Percentiles rank a stretch among this genome's conserved stretches.
These are phyloP conservation scores for Arabis alpina DNA, from an alignment of 345 rosid genomes.

Conservation along the genomic window DNA sequence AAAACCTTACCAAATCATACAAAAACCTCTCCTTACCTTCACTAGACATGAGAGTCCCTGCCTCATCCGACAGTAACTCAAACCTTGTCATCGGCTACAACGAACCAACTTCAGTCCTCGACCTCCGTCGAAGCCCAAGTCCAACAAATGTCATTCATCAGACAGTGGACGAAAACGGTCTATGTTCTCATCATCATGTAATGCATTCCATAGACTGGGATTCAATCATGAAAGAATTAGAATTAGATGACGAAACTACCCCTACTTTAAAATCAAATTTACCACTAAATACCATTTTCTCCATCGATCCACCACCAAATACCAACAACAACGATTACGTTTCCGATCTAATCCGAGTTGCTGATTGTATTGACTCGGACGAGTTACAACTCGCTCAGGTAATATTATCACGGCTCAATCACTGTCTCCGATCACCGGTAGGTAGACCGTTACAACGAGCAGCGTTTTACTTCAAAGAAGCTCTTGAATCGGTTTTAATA, in stretches of 20 bases:
- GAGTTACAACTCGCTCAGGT: slow-evolving; percentile 75
- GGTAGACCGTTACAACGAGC: slow-evolving; percentile 89
- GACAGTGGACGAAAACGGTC: slow-evolving; percentile 41
- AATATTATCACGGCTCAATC: slow-evolving; percentile 78
- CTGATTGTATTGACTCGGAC: slow-evolving; percentile 79
- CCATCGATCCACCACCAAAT: slow-evolving; percentile 7
- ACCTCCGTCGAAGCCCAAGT: slow-evolving; percentile 32
- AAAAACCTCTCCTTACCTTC: slow-evolving; percentile 33
- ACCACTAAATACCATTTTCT: slow-evolving; percentile 3
- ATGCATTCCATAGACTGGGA: slow-evolving; percentile 89
- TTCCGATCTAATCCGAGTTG: slow-evolving; percentile 79
- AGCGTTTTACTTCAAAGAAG: slow-evolving; percentile 90
- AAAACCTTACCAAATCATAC: slow-evolving; percentile 42
- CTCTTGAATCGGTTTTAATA: slow-evolving; percentile 59
- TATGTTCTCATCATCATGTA: slow-evolving; percentile 35
- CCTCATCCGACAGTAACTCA: slow-evolving; percentile 37
- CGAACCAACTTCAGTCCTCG: slow-evolving; percentile 73
- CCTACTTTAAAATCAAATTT: slow-evolving; percentile 39
- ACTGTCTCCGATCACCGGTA: slow-evolving; percentile 56
- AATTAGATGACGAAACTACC: slow-evolving; percentile 64
- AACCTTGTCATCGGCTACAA: slow-evolving; percentile 23
- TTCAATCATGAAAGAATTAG: slow-evolving; percentile 79
- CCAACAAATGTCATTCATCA: no score
- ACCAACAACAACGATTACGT: slow-evolving; percentile 46
- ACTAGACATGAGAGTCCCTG: slow-evolving; percentile 67